phyloP scores from a whole-genome alignment of 768 basidiomycete species.

The Amanita muscaria region DNA sequence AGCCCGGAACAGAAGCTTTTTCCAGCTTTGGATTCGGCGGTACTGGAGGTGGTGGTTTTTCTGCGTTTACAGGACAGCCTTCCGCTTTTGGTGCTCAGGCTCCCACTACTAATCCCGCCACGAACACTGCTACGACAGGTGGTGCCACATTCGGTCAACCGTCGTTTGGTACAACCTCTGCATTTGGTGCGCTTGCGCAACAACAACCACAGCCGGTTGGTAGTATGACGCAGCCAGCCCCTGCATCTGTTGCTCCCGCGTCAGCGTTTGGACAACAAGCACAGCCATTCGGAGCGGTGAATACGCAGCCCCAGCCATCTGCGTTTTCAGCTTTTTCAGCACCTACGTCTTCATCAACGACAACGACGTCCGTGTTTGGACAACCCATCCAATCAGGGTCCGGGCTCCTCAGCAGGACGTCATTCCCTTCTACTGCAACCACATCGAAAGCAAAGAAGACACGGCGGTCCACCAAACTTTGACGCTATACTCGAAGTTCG shows the following conservation, averaged over 20 bases:
- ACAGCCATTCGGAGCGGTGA: slow-evolving; percentile 19
- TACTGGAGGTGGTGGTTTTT: slow-evolving; percentile 42
- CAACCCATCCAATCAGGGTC: too few relatives aligned
- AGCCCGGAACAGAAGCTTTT: slow-evolving; percentile 46
- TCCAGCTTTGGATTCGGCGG: too few relatives aligned
- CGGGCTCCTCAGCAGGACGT: slow-evolving; percentile 11
- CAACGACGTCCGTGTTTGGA: too few relatives aligned
- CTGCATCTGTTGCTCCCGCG: slow-evolving; percentile 3
- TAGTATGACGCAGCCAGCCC: background rate
- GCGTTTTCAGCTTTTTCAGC: slow-evolving; percentile 14
- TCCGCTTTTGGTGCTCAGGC: slow-evolving; percentile 37
- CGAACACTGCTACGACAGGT: slow-evolving; percentile 16
- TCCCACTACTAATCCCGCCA: slow-evolving; percentile 18
- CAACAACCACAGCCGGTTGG: slow-evolving; percentile 18
- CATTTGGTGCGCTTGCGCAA: slow-evolving; percentile 6
- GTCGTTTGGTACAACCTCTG: slow-evolving; percentile 7
- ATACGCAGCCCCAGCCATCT: slow-evolving; percentile 9
- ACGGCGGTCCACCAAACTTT: slow-evolving; percentile 5
- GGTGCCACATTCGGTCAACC: slow-evolving; percentile 20
- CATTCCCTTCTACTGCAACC: background rate
- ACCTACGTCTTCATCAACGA: slow-evolving; percentile 12
- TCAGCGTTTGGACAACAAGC: slow-evolving; percentile 14
- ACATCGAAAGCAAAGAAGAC: background rate
- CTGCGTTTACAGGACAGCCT: slow-evolving; percentile 41
- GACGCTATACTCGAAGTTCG: background rate